Base-by-base conservation (phyloP, 306 rosid genomes). In the Crataegus laevigata region DNA sequence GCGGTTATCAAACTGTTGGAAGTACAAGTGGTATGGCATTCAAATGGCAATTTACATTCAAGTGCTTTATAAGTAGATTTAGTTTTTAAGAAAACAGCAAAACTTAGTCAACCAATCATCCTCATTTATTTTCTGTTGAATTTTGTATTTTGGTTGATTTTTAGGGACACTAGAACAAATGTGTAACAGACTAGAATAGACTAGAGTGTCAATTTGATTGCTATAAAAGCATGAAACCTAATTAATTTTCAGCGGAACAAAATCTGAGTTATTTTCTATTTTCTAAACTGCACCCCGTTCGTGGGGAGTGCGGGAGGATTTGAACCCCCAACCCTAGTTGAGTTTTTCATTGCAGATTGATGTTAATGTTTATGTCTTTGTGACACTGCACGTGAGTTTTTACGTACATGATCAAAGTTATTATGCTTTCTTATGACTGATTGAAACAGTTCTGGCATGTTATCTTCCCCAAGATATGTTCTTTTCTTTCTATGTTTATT, bases 1-100 rank as follows among this genome's bases (percentile, higher is more conserved):
- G 76, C 3, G 92, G 96, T 58, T 89, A 96, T 84, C 98, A 89
- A 87, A 84, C 96, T 60, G 79, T 88, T 76, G 91, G 78, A 81
- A 79, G 75, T 82, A 84, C 98, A 75, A 64, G 85, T 73, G 99
- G 98, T 88, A 70, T 52, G 73, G 26, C 55, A 21, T 57, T 51
- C 63, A 36, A 54, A 14, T 59, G 6, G 8, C 45, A 24, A 21
- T 29, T 52, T 32, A 11, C 47, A 19, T 40, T 5, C 21, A 45
- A 18, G 15, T 19, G 47, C 12, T 34, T 65, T 65, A 30, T 18
- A 8, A 30, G 21, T 17, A 32, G 43, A 4, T 28, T 62, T 29
- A 29, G 0, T 26, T 32, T 3, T 63, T 17, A 67, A 13, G 54
- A 42, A 67, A 22, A 8, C 5, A 12, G 71, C 12, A n/a, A 15